Percentiles rank a stretch among this genome's conserved stretches.
These are phyloP conservation scores for Cladosporium sp. DNA, from an alignment of 2,329 filamentous ascomycete genomes.

Conservation along the genomic window DNA sequence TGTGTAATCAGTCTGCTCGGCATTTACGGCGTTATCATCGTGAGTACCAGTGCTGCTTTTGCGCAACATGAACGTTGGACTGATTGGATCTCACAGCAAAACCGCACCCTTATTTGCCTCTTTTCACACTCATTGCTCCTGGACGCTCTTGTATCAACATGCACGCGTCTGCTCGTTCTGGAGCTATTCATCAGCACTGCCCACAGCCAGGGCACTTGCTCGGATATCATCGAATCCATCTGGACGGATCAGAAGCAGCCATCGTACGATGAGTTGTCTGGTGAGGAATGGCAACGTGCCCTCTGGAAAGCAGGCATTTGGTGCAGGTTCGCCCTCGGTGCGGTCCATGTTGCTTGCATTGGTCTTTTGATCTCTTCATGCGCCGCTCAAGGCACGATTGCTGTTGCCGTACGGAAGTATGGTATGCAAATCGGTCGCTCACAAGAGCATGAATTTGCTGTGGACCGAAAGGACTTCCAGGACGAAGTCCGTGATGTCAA, in stretches of 20 bases:
- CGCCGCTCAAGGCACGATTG: slow-evolving; percentile 19
- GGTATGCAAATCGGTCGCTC: slow-evolving; percentile 2
- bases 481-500: neutral
- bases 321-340: slow-evolving; percentile 16
- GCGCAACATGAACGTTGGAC: neutral
- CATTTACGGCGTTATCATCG: slow-evolving; percentile 11
- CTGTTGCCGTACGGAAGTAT: slow-evolving; percentile 8
- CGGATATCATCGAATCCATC: slow-evolving; percentile 20
- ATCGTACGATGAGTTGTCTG: slow-evolving; percentile 6
- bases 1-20: slow-evolving; percentile 17
- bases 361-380: slow-evolving; percentile 15
- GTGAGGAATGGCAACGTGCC: slow-evolving; percentile 9
- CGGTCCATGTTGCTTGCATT: slow-evolving; percentile 16
- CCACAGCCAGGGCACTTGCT: slow-evolving; percentile 18
- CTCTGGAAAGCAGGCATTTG: slow-evolving; percentile 8
- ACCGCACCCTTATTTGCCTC: slow-evolving; percentile 13
- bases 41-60: neutral
- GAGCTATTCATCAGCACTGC: slow-evolving; percentile 19
- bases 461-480: neutral
- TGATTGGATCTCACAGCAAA: neutral
- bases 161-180: slow-evolving; percentile 14
- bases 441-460: neutral
- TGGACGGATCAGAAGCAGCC: slow-evolving; percentile 18
- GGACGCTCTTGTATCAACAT: slow-evolving; percentile 19
- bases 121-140: slow-evolving; percentile 17